A percentile compares a stretch with the other conserved stretches of the same genome.
Evolutionary conservation across 2,329 filamentous ascomycete genomes (phyloP).

Genomic region (Bipolaris gigantea): DNA sequence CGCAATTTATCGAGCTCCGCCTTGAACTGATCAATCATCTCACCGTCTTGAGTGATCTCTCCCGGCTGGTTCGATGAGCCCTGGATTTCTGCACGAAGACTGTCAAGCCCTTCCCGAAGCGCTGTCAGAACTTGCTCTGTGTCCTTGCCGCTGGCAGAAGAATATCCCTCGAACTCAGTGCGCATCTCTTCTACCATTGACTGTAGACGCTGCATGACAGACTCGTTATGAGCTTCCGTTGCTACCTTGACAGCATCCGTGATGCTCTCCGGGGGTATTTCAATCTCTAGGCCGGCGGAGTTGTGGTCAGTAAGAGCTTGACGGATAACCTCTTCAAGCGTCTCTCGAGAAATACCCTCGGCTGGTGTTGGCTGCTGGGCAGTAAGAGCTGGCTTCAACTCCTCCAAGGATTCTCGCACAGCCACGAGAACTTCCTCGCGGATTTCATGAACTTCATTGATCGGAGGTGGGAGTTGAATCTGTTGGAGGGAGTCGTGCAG

Average conservation of each 20-base stretch:
- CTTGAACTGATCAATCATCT: conserved; percentile 71
- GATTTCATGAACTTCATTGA: conserved; percentile 69
- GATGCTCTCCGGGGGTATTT: conserved; percentile 55
- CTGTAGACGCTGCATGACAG: conserved; percentile 63
- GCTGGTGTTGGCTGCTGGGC: conserved; percentile 45
- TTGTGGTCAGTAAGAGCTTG: conserved; percentile 58
- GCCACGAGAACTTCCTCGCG: conserved; percentile 82
- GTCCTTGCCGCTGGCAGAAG: conserved; percentile 75
- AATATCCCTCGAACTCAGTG: conserved; percentile 73
- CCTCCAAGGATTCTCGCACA: conserved; percentile 83
- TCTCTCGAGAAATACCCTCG: conserved; percentile 55
- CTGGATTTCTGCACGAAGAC: conserved; percentile 78
- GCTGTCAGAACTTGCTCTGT: conserved; percentile 88
- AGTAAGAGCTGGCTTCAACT: conserved; percentile 62
- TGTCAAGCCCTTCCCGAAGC: conserved; percentile 83
- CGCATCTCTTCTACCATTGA: conserved; percentile 64
- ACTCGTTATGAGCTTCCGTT: conserved; percentile 58
- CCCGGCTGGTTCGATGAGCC: conserved; percentile 73
- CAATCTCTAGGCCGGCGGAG: conserved; percentile 47
- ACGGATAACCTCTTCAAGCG: conserved; percentile 61
- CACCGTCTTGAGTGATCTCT: conserved; percentile 71
- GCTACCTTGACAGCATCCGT: conserved; percentile 61
- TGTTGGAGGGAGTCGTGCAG: conserved; percentile 84
- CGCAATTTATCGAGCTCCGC: conserved; percentile 67
- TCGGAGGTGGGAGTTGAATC: conserved; percentile 73